Evolutionary conservation across 345 rosid species (phyloP).

Genomic region (Adansonia digitata): DNA sequence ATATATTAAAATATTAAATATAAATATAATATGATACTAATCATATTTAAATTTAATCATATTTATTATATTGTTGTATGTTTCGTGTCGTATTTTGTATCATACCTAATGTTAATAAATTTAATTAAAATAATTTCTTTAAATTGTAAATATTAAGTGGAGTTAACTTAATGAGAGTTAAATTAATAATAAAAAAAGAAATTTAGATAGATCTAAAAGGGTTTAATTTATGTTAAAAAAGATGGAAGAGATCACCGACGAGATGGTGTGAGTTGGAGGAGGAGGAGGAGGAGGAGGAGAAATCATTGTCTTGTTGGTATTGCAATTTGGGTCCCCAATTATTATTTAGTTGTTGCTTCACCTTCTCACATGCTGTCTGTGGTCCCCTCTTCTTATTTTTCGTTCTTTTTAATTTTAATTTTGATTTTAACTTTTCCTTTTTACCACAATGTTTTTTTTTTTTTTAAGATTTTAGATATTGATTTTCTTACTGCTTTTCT

Average conservation of each 20-base stretch:
- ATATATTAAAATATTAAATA: too few relatives aligned
- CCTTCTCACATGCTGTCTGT: slow-evolving; percentile 39
- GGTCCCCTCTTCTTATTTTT: slow-evolving; percentile 2
- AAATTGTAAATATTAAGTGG: too few relatives aligned
- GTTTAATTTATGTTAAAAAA: background rate
- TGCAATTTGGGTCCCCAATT: slow-evolving; percentile 30
- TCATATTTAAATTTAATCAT: too few relatives aligned
- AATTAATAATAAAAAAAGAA: too few relatives aligned
- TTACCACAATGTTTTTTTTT: background rate
- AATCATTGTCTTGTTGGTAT: slow-evolving; percentile 15
- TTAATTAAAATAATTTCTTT: too few relatives aligned
- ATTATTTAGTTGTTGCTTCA: slow-evolving; percentile 28
- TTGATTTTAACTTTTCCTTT: background rate
- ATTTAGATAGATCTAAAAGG: slow-evolving; percentile 23
- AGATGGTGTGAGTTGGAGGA: slow-evolving; percentile 12
- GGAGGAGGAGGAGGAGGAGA: slow-evolving; percentile 11
- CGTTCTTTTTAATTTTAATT: background rate
- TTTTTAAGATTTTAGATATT: background rate
- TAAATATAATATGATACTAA: too few relatives aligned
- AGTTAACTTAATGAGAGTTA: too few relatives aligned
- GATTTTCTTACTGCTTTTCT: background rate
- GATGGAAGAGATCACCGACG: slow-evolving; percentile 47
- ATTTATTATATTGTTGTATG: too few relatives aligned
- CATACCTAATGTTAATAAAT: too few relatives aligned
- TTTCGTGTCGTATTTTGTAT: too few relatives aligned